Evolutionary conservation across 2,329 filamentous ascomycete genomes (phyloP), one percentile per base, ranked within the genome.

Genomic region (Fusarium vanettenii): DNA sequence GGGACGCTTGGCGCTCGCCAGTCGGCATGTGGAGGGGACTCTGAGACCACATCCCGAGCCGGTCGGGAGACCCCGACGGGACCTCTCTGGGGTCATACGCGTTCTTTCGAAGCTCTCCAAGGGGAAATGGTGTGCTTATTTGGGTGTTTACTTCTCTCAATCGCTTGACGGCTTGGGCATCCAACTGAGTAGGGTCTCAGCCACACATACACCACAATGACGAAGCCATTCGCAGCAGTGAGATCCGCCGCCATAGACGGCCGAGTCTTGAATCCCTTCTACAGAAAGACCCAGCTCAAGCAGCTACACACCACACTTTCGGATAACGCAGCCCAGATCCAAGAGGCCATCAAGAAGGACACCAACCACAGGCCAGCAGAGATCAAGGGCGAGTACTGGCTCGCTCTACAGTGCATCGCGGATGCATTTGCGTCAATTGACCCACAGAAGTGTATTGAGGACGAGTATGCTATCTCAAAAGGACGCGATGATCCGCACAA

Each of bases 311-410:
- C 20, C n/a, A 29, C 64, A 0, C 39, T 77, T 10, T 66, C 69
- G 0, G 66, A 75, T 8, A 67, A 71, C 14, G 69, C 75, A 5
- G 20, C 57, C 0, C 43, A 72, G 8, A 75, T 77, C 1, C 70
- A 74, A 60, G 71, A 76, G 16, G 71, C 75, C 6, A 78, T 77
- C 35, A 20, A 66, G 11, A 75, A 71, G 5, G 76, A 77, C 52
- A 73, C 76, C 1, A 70, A 31, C 7, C 48, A 74, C 11, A 68
- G 66, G 2, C 27, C 66, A 31, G 72, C 69, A 4, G 76, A 77
- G 41, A 63, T 78, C 2, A 74, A 78, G 10, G 67, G 69, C 18
- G 76, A 78, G 52, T 78, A 75, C 33, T 78, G 68, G 64, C 75
- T 78, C 33, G 72, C 75, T 5, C 4, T 78, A 3, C 71, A 78